Percentiles rank a stretch among this genome's conserved stretches.
These are phyloP conservation scores for Aureobasidium sp. DNA, from an alignment of 2,329 filamentous ascomycete species.

Conservation along the genomic window DNA sequence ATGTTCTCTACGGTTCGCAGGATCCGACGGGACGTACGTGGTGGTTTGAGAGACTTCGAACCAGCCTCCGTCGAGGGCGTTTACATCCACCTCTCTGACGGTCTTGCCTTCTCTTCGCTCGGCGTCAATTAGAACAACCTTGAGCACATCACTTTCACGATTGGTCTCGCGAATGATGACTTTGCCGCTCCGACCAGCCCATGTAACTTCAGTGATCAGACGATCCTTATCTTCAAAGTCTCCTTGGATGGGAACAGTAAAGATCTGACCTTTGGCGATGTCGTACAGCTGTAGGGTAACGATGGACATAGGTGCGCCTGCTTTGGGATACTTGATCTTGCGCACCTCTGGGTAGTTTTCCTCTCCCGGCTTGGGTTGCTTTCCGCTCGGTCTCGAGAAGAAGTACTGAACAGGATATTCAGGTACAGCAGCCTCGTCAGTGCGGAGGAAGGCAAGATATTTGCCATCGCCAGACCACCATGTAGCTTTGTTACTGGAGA, in stretches of 20 bases:
- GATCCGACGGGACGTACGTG: constrained; percentile 77
- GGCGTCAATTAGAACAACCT: constrained; percentile 80
- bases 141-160: constrained; percentile 84
- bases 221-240: constrained; percentile 76
- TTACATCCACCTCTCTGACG: constrained; percentile 71
- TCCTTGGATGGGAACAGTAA: constrained; percentile 67
- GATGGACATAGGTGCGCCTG: constrained; percentile 84
- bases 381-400: constrained; percentile 74
- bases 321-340: constrained; percentile 95
- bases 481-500: constrained; percentile 70
- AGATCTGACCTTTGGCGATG: constrained; percentile 65
- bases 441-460: constrained; percentile 84
- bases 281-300: constrained; percentile 89
- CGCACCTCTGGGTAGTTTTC: constrained; percentile 86
- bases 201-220: constrained; percentile 87
- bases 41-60: constrained; percentile 89
- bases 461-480: constrained; percentile 94
- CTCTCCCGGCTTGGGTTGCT: constrained; percentile 58
- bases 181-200: constrained; percentile 68
- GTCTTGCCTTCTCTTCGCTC: constrained; percentile 64
- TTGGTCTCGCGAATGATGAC: constrained; percentile 89
- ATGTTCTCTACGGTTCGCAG: constrained; percentile 57
- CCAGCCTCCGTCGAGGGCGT: constrained; percentile 89
- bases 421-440: constrained; percentile 86
- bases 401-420: constrained; percentile 94